A percentile compares a stretch with the other conserved stretches of the same genome.
phyloP scores from a whole-genome alignment of 371 early-diverging fungal genomes.

The Blakeslea trispora region DNA sequence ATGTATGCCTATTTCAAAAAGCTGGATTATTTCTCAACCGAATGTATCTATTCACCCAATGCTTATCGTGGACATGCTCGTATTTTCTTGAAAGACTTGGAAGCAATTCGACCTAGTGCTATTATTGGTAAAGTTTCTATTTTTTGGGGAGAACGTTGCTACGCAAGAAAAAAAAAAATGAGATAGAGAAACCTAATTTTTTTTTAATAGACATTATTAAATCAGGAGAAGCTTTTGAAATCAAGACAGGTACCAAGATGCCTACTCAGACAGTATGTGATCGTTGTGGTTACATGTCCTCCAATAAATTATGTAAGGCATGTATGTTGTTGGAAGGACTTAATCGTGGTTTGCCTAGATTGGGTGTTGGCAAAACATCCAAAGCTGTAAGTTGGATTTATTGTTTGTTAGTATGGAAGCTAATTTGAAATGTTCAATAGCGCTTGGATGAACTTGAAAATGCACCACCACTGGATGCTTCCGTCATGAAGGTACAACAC shows the following conservation, averaged over 20 bases:
- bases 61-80: constrained; percentile 98
- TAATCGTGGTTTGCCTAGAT: constrained; percentile 84
- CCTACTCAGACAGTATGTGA: constrained; percentile 74
- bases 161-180: too few species aligned
- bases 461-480: constrained; percentile 8
- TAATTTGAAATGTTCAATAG: constrained; percentile 13
- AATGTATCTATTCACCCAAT: constrained; percentile 99
- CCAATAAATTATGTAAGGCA: constrained; percentile 91
- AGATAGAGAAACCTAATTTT: constrained; percentile 1
- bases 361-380: constrained; percentile 54
- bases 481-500: constrained; percentile 30
- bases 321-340: constrained; percentile 93
- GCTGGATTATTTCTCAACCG: constrained; percentile 99
- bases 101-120: constrained; percentile 87
- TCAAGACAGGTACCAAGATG: constrained; percentile 69
- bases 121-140: constrained; percentile 90
- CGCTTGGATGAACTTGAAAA: constrained; percentile 28
- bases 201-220: constrained; percentile 81
- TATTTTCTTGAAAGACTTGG: constrained; percentile 96
- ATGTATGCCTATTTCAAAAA: constrained; percentile 99
- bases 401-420: too few species aligned
- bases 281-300: constrained; percentile 95
- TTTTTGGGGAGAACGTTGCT: too few species aligned
- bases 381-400: constrained; percentile 36
- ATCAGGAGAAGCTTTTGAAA: constrained; percentile 89